Evolutionary conservation across 805 yeast genomes (phyloP).

Genomic region (Kluyveromyces aestuarii): DNA sequence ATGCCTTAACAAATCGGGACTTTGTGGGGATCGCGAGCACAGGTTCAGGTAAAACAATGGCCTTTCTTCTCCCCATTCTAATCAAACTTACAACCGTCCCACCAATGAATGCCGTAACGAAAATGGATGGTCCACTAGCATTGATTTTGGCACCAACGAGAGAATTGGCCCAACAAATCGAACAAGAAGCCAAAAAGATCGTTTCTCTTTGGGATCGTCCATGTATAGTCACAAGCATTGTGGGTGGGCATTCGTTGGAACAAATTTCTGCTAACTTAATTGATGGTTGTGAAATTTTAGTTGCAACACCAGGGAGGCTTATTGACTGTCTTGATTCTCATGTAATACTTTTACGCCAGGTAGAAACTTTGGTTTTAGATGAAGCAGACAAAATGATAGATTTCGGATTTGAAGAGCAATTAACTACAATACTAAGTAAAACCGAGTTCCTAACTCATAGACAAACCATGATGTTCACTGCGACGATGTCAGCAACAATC

Average conservation of each 20-base stretch:
- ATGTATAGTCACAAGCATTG: slow-evolving; percentile 52
- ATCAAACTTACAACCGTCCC: slow-evolving; percentile 43
- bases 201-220: slow-evolving; percentile 28
- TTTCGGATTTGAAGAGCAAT: slow-evolving; percentile 83
- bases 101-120: slow-evolving; percentile 36
- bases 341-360: slow-evolving; percentile 47
- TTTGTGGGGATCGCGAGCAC: slow-evolving; percentile 90
- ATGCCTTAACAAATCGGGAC: slow-evolving; percentile 49
- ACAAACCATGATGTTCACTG: slow-evolving; percentile 87
- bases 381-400: slow-evolving; percentile 96
- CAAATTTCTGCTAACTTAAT: slow-evolving; percentile 53
- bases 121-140: slow-evolving; percentile 60
- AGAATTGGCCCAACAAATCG: slow-evolving; percentile 86
- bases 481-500: slow-evolving; percentile 76
- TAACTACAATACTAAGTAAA: slow-evolving; percentile 46
- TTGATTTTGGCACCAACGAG: slow-evolving; percentile 85
- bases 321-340: slow-evolving; percentile 70
- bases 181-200: slow-evolving; percentile 51
- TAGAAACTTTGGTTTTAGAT: slow-evolving; percentile 70
- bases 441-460: slow-evolving; percentile 36
- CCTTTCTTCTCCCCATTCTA: slow-evolving; percentile 68
- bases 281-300: slow-evolving; percentile 63
- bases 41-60: slow-evolving; percentile 91
- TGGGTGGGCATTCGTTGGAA: slow-evolving; percentile 86
- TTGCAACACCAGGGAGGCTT: slow-evolving; percentile 92